Conservation (phyloP, 495 filamentous ascomycete genomes). For the Neurospora tetrasperma region DNA sequence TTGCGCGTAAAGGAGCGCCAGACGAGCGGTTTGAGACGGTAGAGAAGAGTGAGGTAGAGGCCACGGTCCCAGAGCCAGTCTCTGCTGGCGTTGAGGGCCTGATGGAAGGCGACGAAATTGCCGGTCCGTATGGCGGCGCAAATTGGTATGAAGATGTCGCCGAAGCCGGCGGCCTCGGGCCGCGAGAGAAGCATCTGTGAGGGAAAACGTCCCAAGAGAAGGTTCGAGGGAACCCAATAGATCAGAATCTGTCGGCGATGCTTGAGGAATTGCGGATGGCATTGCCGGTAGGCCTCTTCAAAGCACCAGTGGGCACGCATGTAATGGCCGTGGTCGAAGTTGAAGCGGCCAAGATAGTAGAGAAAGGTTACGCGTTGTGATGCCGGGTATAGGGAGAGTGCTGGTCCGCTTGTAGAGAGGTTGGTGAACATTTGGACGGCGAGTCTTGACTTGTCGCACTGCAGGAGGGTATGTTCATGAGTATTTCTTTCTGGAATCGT, state of each 20-base stretch:
- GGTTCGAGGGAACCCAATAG: constrained; percentile 73
- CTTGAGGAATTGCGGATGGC: constrained; percentile 51
- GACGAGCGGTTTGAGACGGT: constrained; percentile 66
- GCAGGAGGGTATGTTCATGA: constrained; percentile 1
- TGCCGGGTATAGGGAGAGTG: constrained; percentile 69
- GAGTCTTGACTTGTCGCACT: constrained; percentile 52
- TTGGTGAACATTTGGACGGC: constrained; percentile 86
- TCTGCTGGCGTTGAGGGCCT: constrained; percentile 44
- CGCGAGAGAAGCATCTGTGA: constrained; percentile 51
- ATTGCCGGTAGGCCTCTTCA: constrained; percentile 71
- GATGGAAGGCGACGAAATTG: constrained; percentile 65
- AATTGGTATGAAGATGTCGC: constrained; percentile 62
- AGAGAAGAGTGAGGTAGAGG: constrained; percentile 59
- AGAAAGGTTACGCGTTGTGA: constrained; percentile 83
- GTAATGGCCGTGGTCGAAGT: constrained; percentile 74
- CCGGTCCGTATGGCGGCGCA: constrained; percentile 64
- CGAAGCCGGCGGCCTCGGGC: constrained; percentile 63
- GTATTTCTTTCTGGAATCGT: neutral
- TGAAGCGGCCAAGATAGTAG: constrained; percentile 87
- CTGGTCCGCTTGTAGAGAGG: constrained; percentile 72
- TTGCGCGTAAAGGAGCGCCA: constrained; percentile 77
- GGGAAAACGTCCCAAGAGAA: constrained; percentile 80
- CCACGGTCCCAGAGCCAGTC: constrained; percentile 71
- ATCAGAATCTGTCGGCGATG: constrained; percentile 75
- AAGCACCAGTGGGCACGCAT: constrained; percentile 61